Percentiles rank a stretch among this genome's conserved stretches.
Evolutionary conservation across 2,329 filamentous ascomycete genomes (phyloP).

Genomic region (Pestalotiopsis sp.): DNA sequence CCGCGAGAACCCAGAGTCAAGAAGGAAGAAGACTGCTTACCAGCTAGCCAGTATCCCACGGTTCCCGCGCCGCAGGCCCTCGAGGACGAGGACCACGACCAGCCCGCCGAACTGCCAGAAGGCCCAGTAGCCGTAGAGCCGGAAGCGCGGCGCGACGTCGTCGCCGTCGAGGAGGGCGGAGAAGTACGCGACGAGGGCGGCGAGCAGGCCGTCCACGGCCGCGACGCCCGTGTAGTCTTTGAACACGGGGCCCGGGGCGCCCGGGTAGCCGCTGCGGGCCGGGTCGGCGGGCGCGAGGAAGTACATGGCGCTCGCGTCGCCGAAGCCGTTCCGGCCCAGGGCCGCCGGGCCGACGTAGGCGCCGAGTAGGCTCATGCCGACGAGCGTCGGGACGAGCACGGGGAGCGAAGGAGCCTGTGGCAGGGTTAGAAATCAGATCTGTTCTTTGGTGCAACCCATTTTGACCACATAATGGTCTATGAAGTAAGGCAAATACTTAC

Average conservation of each 20-base stretch:
- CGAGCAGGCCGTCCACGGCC: conserved; percentile 22
- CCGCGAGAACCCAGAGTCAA: too few relatives aligned
- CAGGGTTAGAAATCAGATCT: neutral
- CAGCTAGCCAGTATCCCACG: conserved; percentile 25
- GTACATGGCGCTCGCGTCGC: conserved; percentile 8
- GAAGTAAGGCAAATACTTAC: too few relatives aligned
- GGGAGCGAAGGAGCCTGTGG: neutral
- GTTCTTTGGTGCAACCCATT: too few relatives aligned
- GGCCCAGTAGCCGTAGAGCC: conserved; percentile 27
- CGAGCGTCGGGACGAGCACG: conserved; percentile 23
- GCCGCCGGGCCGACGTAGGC: conserved; percentile 20
- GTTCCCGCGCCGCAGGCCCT: conserved; percentile 29
- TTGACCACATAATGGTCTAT: too few relatives aligned
- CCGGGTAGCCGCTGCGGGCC: conserved; percentile 15
- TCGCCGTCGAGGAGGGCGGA: conserved; percentile 27
- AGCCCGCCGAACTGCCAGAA: conserved; percentile 30
- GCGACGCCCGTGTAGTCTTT: conserved; percentile 21
- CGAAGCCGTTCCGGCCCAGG: conserved; percentile 20
- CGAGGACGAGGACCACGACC: conserved; percentile 31
- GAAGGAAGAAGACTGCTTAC: too few relatives aligned
- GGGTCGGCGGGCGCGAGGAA: conserved; percentile 15
- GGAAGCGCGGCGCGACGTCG: conserved; percentile 21
- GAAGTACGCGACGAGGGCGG: conserved; percentile 31
- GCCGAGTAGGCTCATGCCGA: conserved; percentile 25
- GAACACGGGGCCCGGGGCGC: conserved; percentile 25